Base-by-base conservation (phyloP, 257 asterid genomes). In the Forsythia viridissima region DNA sequence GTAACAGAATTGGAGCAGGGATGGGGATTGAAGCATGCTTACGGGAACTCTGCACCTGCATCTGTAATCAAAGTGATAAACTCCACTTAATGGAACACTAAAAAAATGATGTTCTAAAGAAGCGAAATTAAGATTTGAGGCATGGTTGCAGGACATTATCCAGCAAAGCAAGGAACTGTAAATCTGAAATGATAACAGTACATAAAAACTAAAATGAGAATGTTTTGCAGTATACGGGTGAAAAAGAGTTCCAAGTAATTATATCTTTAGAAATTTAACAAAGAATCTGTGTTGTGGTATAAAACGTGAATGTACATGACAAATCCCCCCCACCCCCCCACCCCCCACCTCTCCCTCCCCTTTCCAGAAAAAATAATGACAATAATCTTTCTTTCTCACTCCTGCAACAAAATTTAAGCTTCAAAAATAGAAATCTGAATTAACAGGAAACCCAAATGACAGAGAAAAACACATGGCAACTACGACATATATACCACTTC, bases 1-100 rank as follows among this genome's bases (percentile, higher is more conserved):
- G 88, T 1, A 87, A 80, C 73, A 95, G 96, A 77, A 95, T 95
- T 18, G 91, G 71, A 43, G 94, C 89, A 21, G 99, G 98, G 75
- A 95, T 92, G 3, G 94, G 88, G 67, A 89, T 84, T 65, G 97
- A 83, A 41, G 92, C 88, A 40, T 88, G 94, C 83, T 92, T 95
- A 82, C 93, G 84, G n/a, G 92, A 76, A 79, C 81, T 80, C 71
- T 87, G 87, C 70, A 87, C 76, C 93, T 89, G 94, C 75, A 72
- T 37, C 39, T 79, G 87, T 76, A 80, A 79, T 10, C 71, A 8
- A 63, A 63, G 6, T 4, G 39, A 10, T 9, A 9, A 30, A 63
- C 38, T 24, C 39, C 70, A 63, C 39, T 63, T 1, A 63, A 1
- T 6, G 30, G 42, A n/a, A 3, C 46, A 66, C 7, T 18, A 20